Conservation (phyloP, 2,329 filamentous ascomycete genomes). For the Cercospora sp. region DNA sequence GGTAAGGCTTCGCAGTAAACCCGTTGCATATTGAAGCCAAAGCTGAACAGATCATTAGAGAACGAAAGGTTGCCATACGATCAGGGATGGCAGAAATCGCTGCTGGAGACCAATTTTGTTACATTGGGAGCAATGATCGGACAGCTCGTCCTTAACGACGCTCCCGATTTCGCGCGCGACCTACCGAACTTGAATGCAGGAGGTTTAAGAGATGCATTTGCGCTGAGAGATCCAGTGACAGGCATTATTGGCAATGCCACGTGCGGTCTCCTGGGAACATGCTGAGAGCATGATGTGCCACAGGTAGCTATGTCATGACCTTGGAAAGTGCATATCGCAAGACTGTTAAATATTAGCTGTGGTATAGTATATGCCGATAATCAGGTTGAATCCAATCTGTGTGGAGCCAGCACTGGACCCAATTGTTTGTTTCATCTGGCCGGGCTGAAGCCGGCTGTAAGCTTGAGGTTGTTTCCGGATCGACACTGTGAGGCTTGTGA, state of each 20-base stretch:
- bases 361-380: too few relatives aligned
- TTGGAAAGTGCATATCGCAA: too few relatives aligned
- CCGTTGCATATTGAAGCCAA: neutral
- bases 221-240: neutral
- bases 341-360: too few relatives aligned
- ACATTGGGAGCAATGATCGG: neutral
- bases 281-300: neutral
- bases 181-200: neutral
- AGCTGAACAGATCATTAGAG: neutral
- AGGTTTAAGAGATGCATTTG: neutral
- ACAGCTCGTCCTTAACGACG: neutral
- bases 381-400: too few relatives aligned
- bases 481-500: neutral
- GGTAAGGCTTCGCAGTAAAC: constrained; percentile 11
- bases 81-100: neutral
- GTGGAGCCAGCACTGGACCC: too few relatives aligned
- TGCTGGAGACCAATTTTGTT: neutral
- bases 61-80: neutral
- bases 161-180: neutral
- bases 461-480: neutral
- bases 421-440: neutral
- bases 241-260: neutral
- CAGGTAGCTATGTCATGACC: too few relatives aligned
- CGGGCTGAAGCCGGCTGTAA: neutral
- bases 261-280: neutral